A percentile compares a stretch with the other conserved stretches of the same genome.
Conservation (phyloP, 345 rosid species). For the Passiflora organensis region DNA sequence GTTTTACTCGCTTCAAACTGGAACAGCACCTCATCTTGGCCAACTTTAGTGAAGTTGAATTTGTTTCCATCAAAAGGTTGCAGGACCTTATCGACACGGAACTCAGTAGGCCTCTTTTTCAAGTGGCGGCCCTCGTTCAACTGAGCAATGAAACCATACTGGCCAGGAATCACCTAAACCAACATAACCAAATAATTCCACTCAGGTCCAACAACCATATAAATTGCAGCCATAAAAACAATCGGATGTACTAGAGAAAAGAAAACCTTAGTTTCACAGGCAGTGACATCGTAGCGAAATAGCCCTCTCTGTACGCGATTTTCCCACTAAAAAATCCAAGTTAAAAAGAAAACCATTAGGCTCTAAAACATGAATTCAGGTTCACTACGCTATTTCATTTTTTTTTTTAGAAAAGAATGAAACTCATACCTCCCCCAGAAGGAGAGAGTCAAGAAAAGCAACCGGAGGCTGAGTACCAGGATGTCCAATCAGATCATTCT, state of each 20-base stretch:
- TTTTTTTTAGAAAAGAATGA: neutral
- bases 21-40: conserved; percentile 93
- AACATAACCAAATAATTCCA: conserved; percentile 7
- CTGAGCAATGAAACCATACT: conserved; percentile 82
- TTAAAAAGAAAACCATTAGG: neutral
- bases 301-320: conserved; percentile 83
- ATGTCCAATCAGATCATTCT: conserved; percentile 20
- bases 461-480: conserved; percentile 44
- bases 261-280: conserved; percentile 87
- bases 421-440: conserved; percentile 70
- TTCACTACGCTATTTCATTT: too few relatives aligned
- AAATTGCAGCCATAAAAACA: neutral
- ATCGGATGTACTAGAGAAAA: neutral
- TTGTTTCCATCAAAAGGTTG: conserved; percentile 89
- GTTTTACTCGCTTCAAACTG: conserved; percentile 84
- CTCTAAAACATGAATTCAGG: neutral
- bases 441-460: conserved; percentile 62
- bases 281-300: conserved; percentile 91
- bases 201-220: conserved; percentile 1
- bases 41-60: conserved; percentile 90
- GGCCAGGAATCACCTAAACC: conserved; percentile 80
- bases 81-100: conserved; percentile 85
- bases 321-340: conserved; percentile 66
- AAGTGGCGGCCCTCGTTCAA: conserved; percentile 93
- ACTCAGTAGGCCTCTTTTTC: conserved; percentile 97